Evolutionary conservation across 257 asterid species (phyloP).

Genomic region (Solanum gracilifrons): DNA sequence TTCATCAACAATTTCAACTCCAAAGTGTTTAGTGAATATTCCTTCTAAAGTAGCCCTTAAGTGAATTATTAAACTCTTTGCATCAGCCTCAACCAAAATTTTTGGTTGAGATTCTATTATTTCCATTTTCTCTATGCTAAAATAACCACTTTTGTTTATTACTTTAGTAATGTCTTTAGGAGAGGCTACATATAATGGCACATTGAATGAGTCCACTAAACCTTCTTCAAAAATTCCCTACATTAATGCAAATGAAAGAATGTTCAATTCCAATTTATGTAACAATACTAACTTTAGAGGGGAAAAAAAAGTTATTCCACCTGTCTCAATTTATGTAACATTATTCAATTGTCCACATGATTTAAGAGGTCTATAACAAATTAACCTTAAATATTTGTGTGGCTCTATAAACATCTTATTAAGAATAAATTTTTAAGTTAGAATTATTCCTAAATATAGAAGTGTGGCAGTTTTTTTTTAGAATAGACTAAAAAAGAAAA

Average conservation of each 20-base stretch:
- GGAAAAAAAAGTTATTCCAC: too few species aligned
- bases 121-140: constrained; percentile 31
- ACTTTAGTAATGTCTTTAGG: constrained; percentile 26
- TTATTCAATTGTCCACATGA: too few species aligned
- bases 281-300: too few species aligned
- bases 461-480: too few species aligned
- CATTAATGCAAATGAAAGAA: background rate
- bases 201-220: constrained; percentile 37
- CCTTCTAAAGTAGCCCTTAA: constrained; percentile 13
- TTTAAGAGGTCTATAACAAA: too few species aligned
- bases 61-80: background rate
- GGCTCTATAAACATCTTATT: too few species aligned
- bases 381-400: too few species aligned
- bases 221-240: constrained; percentile 28
- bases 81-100: background rate
- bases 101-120: background rate
- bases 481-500: too few species aligned
- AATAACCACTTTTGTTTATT: constrained; percentile 17
- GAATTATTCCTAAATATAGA: too few species aligned
- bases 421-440: too few species aligned
- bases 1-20: background rate
- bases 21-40: constrained; percentile 13
- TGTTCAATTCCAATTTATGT: too few species aligned
- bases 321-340: too few species aligned
- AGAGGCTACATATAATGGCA: constrained; percentile 29